A percentile compares a stretch with the other conserved stretches of the same genome.
Conservation (phyloP, 768 basidiomycete species). For the Tephrocybe sp. region DNA sequence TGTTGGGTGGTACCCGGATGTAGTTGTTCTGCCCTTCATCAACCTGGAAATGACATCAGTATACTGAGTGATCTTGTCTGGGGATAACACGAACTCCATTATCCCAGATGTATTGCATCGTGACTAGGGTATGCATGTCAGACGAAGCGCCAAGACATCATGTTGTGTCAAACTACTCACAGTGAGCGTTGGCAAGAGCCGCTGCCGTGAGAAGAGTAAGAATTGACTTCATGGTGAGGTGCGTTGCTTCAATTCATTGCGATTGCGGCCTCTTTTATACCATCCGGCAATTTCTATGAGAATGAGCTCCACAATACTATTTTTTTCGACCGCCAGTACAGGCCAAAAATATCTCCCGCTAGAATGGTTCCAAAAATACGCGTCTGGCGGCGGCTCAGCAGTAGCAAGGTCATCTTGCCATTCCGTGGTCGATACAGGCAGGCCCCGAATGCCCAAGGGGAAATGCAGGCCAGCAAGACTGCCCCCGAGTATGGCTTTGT, state of each 20-base stretch:
- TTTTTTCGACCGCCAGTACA: not conserved
- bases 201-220: slow-evolving; percentile 27
- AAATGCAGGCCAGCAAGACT: not conserved
- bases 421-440: not conserved
- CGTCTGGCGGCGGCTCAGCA: not conserved
- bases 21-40: slow-evolving; percentile 47
- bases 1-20: slow-evolving; percentile 49
- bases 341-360: not conserved
- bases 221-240: slow-evolving; percentile 31
- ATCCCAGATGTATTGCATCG: slow-evolving; percentile 52
- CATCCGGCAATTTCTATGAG: slow-evolving; percentile 1
- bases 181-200: slow-evolving; percentile 35
- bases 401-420: not conserved
- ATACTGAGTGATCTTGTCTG: not conserved
- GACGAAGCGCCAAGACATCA: not conserved
- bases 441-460: not conserved
- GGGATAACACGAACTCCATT: slow-evolving; percentile 36
- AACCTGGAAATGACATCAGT: slow-evolving; percentile 24
- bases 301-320: not conserved
- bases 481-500: not conserved
- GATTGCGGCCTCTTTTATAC: not conserved
- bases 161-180: slow-evolving; percentile 13
- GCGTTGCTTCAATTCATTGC: not conserved
- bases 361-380: not conserved
- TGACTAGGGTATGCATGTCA: slow-evolving; percentile 30